Conservation (phyloP, 2,329 filamentous ascomycete species). For the Aspergillus ochraceoroseus region DNA sequence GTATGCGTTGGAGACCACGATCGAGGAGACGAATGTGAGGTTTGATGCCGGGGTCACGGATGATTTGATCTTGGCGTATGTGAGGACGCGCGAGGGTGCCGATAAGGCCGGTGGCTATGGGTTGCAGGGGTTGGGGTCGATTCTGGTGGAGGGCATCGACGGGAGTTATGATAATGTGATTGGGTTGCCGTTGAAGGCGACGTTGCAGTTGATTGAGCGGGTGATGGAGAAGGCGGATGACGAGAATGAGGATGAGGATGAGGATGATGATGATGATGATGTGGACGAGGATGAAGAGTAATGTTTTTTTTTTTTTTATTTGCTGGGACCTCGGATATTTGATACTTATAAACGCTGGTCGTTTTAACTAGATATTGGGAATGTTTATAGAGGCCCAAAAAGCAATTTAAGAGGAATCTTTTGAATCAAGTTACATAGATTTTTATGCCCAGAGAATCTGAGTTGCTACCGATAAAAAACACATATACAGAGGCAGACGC, state of each 20-base stretch:
- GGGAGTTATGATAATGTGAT: conserved; percentile 92
- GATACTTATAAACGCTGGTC: conserved; percentile 10
- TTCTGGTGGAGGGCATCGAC: conserved; percentile 83
- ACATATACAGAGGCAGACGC: conserved; percentile 37
- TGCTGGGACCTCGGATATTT: neutral
- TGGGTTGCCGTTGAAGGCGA: conserved; percentile 74
- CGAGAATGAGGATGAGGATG: conserved; percentile 46
- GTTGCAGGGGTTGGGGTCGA: conserved; percentile 79
- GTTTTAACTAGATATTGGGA: too few relatives aligned
- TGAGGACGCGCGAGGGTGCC: conserved; percentile 74
- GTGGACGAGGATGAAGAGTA: conserved; percentile 32
- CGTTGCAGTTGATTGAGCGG: conserved; percentile 77
- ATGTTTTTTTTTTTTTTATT: conserved; percentile 20
- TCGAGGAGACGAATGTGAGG: conserved; percentile 86
- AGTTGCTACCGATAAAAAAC: conserved; percentile 19
- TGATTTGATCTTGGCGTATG: conserved; percentile 69
- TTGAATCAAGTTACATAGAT: conserved; percentile 16
- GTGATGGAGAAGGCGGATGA: conserved; percentile 72
- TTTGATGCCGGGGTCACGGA: conserved; percentile 74
- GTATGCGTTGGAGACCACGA: conserved; percentile 72
- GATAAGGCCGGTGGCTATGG: conserved; percentile 97
- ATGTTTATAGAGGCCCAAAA: too few relatives aligned
- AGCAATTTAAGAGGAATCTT: neutral
- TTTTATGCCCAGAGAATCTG: conserved; percentile 21
- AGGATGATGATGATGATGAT: conserved; percentile 51